Base-by-base conservation (phyloP, 106 monocot species). In the Acorus calamus region DNA sequence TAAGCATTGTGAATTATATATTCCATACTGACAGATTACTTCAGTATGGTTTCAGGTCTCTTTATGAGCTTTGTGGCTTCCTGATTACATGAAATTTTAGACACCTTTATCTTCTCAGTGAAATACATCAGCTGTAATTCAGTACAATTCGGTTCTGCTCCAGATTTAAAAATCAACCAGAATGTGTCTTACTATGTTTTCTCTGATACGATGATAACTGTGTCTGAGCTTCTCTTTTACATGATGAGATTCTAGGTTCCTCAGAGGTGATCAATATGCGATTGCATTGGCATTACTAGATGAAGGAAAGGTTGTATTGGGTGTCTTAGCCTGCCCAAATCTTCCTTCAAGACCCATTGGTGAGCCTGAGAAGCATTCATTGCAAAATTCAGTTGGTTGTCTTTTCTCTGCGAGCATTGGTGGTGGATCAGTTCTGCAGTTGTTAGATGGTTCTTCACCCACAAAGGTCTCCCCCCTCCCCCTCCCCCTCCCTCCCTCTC, bases 211-310 rank as follows among this genome's bases (percentile, higher is more conserved):
- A 28, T 28, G 28, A 28, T 28, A 28, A 28, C 28, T 28, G 28
- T 28, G 28, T 28, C 28, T 28, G 28, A 28, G 28, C 28, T 28
- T 47, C 42, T 8, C 52, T n/a, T 57, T 59, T 44, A 8, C 28
- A 60, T 68, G 9, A 11, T 59, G 28, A n/a, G 28, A 28, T 28
- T 42, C 7, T 54, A 94, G 98, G 65, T 99, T 99, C 56, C 7
- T 99, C 46, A 83, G 98, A 77, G 98, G 92, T 73, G 98, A 99
- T 68, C 98, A 99, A 50, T 99, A 99, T 79, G 98, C 98, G 14
- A 80, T 99, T 75, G 98, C 98, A 42, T 67, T 99, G 41, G 98
- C 70, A 57, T 61, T 99, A 67, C 78, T 99, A 58, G 98, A 92
- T 54, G 76, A 86, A 79, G 98, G 92, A 69, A 81, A 74, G 74